Evolutionary conservation across 129 eudicot species (phyloP).

Genomic region (Silybum marianum): DNA sequence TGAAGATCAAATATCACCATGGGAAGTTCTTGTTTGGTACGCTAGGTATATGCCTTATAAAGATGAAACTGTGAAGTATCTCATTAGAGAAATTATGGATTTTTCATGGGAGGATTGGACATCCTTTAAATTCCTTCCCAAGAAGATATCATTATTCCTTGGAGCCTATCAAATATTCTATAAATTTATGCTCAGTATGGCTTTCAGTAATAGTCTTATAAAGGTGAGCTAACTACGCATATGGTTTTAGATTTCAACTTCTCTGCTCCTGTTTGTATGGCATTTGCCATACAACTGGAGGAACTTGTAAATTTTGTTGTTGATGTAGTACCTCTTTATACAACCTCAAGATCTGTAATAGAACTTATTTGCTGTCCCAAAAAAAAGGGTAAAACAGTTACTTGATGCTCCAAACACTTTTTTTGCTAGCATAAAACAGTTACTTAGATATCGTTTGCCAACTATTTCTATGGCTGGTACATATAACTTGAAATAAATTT

Average conservation of each 20-base stretch:
- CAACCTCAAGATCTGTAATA: background rate
- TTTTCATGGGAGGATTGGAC: background rate
- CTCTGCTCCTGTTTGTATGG: background rate
- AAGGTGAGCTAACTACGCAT: background rate
- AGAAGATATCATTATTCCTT: background rate
- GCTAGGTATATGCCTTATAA: background rate
- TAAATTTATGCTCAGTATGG: background rate
- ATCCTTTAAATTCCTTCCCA: background rate
- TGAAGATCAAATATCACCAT: background rate
- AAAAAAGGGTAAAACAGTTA: background rate
- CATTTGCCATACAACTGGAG: background rate
- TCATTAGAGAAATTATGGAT: background rate
- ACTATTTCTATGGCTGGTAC: background rate
- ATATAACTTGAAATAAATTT: background rate
- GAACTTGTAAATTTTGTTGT: background rate
- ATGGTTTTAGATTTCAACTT: background rate
- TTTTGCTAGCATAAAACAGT: background rate
- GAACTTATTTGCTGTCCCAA: background rate
- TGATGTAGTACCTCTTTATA: background rate
- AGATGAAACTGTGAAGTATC: background rate
- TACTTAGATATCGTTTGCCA: background rate
- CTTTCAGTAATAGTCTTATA: background rate
- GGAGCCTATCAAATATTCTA: background rate
- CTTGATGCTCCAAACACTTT: background rate
- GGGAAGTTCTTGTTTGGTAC: background rate